Percentiles rank a stretch among this genome's conserved stretches.
Conservation (phyloP, 768 basidiomycete species). For the Leccinum variicolor region DNA sequence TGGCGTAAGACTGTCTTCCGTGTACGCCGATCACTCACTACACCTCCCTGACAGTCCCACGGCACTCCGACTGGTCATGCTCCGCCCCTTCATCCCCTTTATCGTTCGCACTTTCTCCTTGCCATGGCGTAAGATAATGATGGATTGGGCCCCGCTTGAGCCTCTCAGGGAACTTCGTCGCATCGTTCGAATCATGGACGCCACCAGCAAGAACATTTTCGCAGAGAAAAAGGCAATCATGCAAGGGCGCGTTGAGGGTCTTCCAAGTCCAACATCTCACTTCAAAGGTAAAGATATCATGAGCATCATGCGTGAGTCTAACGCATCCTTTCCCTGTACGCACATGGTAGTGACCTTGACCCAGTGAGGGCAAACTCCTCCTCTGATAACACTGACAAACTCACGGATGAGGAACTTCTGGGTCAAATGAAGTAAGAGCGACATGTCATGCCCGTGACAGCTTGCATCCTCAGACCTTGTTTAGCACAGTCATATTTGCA, state of each 20-base stretch:
- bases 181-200: conserved; percentile 30
- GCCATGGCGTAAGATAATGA: conserved; percentile 32
- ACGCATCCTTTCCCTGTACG: neutral
- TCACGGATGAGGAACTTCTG: conserved; percentile 34
- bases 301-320: conserved; percentile 37
- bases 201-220: conserved; percentile 26
- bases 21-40: neutral
- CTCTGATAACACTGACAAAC: conserved; percentile 27
- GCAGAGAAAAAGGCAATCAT: conserved; percentile 27
- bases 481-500: conserved; percentile 35
- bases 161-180: conserved; percentile 26
- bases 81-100: conserved; percentile 33
- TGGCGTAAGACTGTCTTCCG: conserved; percentile 26
- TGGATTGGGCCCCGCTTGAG: conserved; percentile 31
- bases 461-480: neutral
- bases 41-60: conserved; percentile 20
- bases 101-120: conserved; percentile 27
- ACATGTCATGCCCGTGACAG: neutral
- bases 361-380: conserved; percentile 34
- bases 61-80: conserved; percentile 22
- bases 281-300: conserved; percentile 35
- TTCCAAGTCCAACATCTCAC: conserved; percentile 6
- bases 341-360: neutral
- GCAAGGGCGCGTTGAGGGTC: conserved; percentile 7
- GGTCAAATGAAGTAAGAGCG: conserved; percentile 37